These are phyloP conservation scores for Neonectria magnoliae DNA, from an alignment of 2,329 filamentous ascomycete species.

Conservation along the genomic window DNA sequence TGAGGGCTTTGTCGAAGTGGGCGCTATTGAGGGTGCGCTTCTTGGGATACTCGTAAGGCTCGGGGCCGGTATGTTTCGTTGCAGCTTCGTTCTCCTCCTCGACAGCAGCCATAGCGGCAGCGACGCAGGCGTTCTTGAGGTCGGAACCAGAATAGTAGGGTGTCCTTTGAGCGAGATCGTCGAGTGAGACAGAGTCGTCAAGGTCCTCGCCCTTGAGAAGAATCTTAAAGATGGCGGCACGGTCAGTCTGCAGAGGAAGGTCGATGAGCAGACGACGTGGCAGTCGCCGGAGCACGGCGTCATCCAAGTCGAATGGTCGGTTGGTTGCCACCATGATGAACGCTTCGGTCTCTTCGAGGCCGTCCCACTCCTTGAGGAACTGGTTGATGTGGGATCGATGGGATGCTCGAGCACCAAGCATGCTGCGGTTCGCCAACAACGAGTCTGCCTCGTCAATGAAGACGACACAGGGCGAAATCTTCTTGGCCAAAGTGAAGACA, in stretches of 20 bases:
- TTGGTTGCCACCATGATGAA: constrained; percentile 99
- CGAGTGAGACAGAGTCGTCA: constrained; percentile 68
- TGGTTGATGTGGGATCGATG: constrained; percentile 96
- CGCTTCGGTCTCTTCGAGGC: constrained; percentile 81
- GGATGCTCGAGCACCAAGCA: constrained; percentile 71
- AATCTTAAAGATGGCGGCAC: constrained; percentile 75
- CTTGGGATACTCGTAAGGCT: constrained; percentile 70
- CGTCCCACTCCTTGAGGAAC: constrained; percentile 96
- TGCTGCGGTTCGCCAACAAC: constrained; percentile 81
- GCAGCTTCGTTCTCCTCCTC: constrained; percentile 72
- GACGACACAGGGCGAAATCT: constrained; percentile 89
- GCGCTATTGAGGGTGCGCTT: constrained; percentile 61
- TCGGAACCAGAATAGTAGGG: constrained; percentile 85
- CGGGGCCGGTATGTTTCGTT: constrained; percentile 50
- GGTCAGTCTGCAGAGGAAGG: constrained; percentile 72
- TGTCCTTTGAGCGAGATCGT: constrained; percentile 71
- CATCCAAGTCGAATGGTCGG: constrained; percentile 92
- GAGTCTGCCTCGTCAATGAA: constrained; percentile 98
- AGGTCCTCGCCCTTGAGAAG: constrained; percentile 76
- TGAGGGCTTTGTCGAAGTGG: constrained; percentile 88
- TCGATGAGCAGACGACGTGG: constrained; percentile 79
- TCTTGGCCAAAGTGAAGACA: constrained; percentile 90
- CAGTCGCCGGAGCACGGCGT: constrained; percentile 81
- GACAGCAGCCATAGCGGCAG: constrained; percentile 81
- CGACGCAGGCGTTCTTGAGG: constrained; percentile 83